These are phyloP conservation scores for Colletotrichum camelliae DNA, from an alignment of 2,329 filamentous ascomycete species.

Conservation along the genomic window DNA sequence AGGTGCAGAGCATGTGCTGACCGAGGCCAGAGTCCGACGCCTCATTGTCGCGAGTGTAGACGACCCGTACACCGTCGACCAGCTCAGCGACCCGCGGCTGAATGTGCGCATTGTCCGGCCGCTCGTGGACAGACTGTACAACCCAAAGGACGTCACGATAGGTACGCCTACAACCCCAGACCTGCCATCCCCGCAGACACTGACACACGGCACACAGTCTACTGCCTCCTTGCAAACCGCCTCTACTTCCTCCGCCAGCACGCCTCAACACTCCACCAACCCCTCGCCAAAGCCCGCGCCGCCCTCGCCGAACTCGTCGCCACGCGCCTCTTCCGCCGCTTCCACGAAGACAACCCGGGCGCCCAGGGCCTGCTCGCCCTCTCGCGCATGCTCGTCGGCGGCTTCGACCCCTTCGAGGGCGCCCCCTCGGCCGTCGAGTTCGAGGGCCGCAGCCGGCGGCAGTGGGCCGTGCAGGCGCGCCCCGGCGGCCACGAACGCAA, in stretches of 20 bases:
- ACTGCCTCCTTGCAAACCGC: constrained; percentile 74
- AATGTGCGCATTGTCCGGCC: constrained; percentile 71
- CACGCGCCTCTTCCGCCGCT: constrained; percentile 68
- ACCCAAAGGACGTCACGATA: constrained; percentile 68
- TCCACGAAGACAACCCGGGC: constrained; percentile 71
- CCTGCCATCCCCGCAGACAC: not conserved
- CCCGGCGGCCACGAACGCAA: constrained; percentile 52
- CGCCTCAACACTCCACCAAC: constrained; percentile 69
- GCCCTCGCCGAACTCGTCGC: constrained; percentile 73
- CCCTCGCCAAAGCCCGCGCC: constrained; percentile 71
- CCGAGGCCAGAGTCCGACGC: constrained; percentile 1
- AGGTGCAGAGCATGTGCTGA: not conserved
- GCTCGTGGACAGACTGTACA: constrained; percentile 71
- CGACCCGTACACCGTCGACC: constrained; percentile 57
- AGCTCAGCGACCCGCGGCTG: constrained; percentile 71
- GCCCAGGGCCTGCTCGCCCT: constrained; percentile 67
- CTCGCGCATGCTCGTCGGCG: constrained; percentile 72
- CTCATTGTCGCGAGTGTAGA: constrained; percentile 32
- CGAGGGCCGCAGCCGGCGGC: constrained; percentile 23
- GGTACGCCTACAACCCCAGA: constrained; percentile 40
- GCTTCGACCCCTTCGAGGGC: constrained; percentile 75
- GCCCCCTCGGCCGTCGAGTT: constrained; percentile 63
- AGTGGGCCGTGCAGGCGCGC: constrained; percentile 44
- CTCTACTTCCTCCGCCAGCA: constrained; percentile 74
- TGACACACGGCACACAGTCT: constrained; percentile 51